Base-by-base conservation (phyloP, 2,329 filamentous ascomycete genomes). In the Malbranchea cinnamomea region DNA sequence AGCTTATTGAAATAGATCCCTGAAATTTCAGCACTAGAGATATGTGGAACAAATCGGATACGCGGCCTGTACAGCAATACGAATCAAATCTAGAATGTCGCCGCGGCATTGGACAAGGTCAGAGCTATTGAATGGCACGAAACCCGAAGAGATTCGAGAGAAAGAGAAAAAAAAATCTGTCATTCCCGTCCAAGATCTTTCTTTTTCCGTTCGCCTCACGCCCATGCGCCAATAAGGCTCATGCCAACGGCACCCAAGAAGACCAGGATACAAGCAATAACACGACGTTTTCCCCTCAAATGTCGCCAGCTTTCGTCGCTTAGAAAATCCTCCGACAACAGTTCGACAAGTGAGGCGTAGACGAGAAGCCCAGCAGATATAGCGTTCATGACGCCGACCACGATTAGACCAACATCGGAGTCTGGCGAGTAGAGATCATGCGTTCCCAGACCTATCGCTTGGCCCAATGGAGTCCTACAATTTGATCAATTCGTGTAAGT, bases 361-460 rank as follows among this genome's bases (percentile, higher is more conserved):
- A 85, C 62, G 20, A 87, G 53, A 22, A 87, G 59, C 0, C 80
- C 80, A n/a, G 75, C 71, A 0, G 76, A 82, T 21, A 87, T 75
- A 28, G 78, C 78, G 41, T 87, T 85, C 78, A 85, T 85, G 42
- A 78, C 68, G 9, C 80, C 80, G 2, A 85, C 79, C 47, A 85
- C 70, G 8, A 87, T 59, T 18, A 87, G 57, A 0, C 80, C 79
- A 1, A 71, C 68, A 50, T 80, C 69, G 37, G 74, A 79, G 45
- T 70, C 63, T 0, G 80, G 79, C 38, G 78, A 76, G 53, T 85
- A 87, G 39, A 83, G 60, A 8, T 68, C 70, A 47, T 84, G 78
- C 3, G 82, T 71, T 3, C 74, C 59, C n/a, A 87, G 61, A 0
- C 80, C 80, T 34, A 85, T 80, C 1, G 78, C 79, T 48, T 85